Evolutionary conservation across 73 alveolate genomes (phyloP).

Genomic region (Paramecium sexaurelia): DNA sequence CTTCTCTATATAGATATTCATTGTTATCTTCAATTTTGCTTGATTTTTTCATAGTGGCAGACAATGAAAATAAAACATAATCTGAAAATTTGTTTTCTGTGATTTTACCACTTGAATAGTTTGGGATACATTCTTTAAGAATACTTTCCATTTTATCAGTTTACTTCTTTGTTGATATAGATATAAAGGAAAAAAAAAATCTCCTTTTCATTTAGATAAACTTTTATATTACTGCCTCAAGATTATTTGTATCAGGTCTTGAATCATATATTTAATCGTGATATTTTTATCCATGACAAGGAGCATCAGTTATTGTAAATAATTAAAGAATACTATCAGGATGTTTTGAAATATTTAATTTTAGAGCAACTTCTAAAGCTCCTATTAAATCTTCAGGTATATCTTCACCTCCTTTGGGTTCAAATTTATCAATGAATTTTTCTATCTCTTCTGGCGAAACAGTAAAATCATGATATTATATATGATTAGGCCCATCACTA

Average conservation of each 20-base stretch:
- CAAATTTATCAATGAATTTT: neutral
- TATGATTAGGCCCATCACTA: neutral
- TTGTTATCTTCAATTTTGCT: neutral
- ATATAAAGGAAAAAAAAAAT: neutral
- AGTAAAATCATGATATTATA: neutral
- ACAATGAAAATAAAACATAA: neutral
- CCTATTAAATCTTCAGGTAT: slow-evolving; percentile 33
- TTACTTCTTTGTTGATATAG: neutral
- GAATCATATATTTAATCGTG: neutral
- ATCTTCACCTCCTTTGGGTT: neutral
- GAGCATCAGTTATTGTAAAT: slow-evolving; percentile 20
- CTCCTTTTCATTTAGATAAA: neutral
- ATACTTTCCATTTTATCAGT: neutral
- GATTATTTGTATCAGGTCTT: neutral
- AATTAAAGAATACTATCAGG: neutral
- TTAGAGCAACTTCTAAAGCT: neutral
- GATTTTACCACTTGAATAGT: neutral
- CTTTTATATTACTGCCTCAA: neutral
- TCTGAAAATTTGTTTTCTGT: neutral
- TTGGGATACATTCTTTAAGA: neutral
- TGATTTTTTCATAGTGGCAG: neutral
- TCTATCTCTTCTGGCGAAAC: neutral
- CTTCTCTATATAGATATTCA: neutral
- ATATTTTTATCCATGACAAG: slow-evolving; percentile 32
- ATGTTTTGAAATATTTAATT: neutral